Evolutionary conservation across 2,329 filamentous ascomycete species (phyloP), one percentile per base, ranked within the genome.

Genomic region (Fusarium sp.): DNA sequence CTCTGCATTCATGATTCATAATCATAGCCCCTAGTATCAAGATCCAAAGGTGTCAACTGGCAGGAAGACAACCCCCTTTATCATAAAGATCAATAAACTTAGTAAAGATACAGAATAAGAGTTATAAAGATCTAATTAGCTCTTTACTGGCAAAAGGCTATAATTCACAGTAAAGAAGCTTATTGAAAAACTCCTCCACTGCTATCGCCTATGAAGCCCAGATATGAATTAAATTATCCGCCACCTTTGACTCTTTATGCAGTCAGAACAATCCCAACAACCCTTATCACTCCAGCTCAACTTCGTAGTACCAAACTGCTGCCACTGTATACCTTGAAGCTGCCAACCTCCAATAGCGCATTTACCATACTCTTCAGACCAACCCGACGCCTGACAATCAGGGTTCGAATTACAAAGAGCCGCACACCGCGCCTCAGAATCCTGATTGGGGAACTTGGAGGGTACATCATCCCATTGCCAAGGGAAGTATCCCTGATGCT

Each of bases 281-380:
- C 53, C 64, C 26, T 66, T 67, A 0, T 67, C 61, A 26, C 64
- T 67, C 64, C 61, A 67, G 6, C 61, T 67, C 41, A 67, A 17
- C 26, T 18, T 17, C 0, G 3, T 48, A 4, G 6, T 14, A 1
- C 64, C 61, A 8, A 30, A 41, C 26, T 58, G 50, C 0, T 44
- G 3, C 60, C 60, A 65, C 0, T 10, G 14, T 1, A 65, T 65
- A 2, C 15, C 27, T 7, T 49, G 26, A 2, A 65, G 58, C 7
- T 65, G 30, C 4, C 11, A 27, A 18, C 32, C 41, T 20, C 33
- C 53, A 3, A 67, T 40, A 0, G 53, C 61, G 13, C 61, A 67
- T 6, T 48, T 62, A 0, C 64, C 61, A 44, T 30, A 48, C 9
- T 60, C 61, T 14, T 48, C 46, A 13, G 45, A 52, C 53, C 45